A percentile compares a stretch with the other conserved stretches of the same genome.
Evolutionary conservation across 108 stramenopile species (phyloP).

Genomic region (Conticribra weissflogii): DNA sequence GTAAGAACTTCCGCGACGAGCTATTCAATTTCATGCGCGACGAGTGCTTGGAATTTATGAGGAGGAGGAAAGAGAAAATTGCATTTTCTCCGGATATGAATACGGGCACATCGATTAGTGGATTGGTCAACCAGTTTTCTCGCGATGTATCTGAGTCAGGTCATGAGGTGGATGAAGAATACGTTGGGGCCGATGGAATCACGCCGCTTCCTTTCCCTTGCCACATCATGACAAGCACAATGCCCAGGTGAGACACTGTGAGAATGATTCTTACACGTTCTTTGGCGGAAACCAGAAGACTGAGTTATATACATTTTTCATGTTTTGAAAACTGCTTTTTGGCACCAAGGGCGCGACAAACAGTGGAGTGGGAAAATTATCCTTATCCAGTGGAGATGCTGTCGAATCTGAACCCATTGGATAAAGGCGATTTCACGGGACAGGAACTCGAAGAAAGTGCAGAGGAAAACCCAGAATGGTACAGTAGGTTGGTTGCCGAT

Average conservation of each 20-base stretch:
- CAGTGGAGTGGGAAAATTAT: constrained; percentile 63
- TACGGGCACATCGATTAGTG: constrained; percentile 66
- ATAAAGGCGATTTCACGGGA: constrained; percentile 90
- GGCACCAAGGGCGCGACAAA: constrained; percentile 82
- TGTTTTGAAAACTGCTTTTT: too few relatives aligned
- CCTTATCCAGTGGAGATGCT: constrained; percentile 62
- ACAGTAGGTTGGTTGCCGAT: constrained; percentile 66
- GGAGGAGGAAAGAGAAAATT: constrained; percentile 45
- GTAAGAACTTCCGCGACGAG: constrained; percentile 73
- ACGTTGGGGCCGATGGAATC: constrained; percentile 33
- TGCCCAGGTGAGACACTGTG: constrained; percentile 72
- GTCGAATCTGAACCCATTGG: constrained; percentile 88
- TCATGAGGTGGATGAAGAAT: constrained; percentile 20
- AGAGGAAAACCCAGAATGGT: constrained; percentile 71
- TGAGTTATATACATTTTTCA: too few relatives aligned
- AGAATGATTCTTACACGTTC: too few relatives aligned
- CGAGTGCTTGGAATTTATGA: constrained; percentile 69
- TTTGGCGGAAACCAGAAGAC: too few relatives aligned
- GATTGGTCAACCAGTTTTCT: constrained; percentile 44
- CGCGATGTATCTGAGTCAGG: constrained; percentile 9
- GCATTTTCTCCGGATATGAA: constrained; percentile 38
- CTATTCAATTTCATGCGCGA: constrained; percentile 65
- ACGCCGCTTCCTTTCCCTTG: constrained; percentile 67
- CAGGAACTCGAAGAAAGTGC: constrained; percentile 84
- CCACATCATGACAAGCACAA: constrained; percentile 73